Conservation (phyloP, 805 yeast species). For the Barnettozyma pratensis region DNA sequence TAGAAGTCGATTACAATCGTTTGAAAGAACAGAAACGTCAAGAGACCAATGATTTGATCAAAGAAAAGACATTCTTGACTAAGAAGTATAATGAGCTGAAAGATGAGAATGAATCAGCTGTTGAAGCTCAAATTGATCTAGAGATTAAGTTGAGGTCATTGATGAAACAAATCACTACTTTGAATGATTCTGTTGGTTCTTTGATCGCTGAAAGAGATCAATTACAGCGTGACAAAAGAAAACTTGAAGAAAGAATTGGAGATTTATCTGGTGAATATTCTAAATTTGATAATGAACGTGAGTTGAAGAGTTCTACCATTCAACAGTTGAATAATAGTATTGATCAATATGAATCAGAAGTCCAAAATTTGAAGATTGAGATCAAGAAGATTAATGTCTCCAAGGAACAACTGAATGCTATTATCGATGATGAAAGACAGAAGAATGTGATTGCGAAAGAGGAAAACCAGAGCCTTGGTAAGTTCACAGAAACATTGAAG, state of each 20-base stretch:
- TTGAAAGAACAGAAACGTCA: conserved; percentile 34
- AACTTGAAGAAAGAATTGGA: conserved; percentile 39
- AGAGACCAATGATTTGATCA: conserved; percentile 33
- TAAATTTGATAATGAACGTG: conserved; percentile 29
- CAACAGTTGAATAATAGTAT: conserved; percentile 15
- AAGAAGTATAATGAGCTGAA: conserved; percentile 36
- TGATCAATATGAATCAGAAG: conserved; percentile 26
- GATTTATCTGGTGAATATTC: conserved; percentile 37
- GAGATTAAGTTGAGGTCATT: conserved; percentile 40
- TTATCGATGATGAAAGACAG: conserved; percentile 38
- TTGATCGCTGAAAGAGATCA: conserved; percentile 59
- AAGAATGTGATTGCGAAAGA: conserved; percentile 54
- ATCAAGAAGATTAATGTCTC: conserved; percentile 20
- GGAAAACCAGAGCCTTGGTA: conserved; percentile 62
- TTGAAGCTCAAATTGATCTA: conserved; percentile 40
- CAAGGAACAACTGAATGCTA: conserved; percentile 22
- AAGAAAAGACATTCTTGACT: conserved; percentile 38
- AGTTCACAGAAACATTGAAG: conserved; percentile 46
- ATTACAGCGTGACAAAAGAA: conserved; percentile 44
- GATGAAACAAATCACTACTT: conserved; percentile 46
- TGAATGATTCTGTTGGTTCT: conserved; percentile 57
- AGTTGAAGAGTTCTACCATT: conserved; percentile 11
- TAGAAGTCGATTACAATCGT: conserved; percentile 56
- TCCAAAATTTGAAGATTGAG: conserved; percentile 27
- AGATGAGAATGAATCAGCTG: conserved; percentile 38